Percentiles rank a stretch among this genome's conserved stretches.
Conservation (phyloP, 352 stramenopile genomes). For the Globisporangium cederbergense region DNA sequence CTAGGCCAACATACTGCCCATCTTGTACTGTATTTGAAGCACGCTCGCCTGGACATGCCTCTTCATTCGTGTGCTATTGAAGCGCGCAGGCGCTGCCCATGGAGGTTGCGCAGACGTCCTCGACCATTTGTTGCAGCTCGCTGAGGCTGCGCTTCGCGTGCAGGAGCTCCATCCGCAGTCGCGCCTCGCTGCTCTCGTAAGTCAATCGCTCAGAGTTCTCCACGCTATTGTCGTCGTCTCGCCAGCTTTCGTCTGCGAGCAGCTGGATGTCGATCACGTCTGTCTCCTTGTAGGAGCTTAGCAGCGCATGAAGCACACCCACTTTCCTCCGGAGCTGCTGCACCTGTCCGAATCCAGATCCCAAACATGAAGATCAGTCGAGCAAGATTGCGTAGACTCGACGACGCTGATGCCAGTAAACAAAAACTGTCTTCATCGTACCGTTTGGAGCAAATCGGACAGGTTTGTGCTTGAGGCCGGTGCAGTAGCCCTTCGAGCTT, state of each 20-base stretch:
- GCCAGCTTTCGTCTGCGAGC: slow-evolving; percentile 12
- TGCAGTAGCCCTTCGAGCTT: not conserved
- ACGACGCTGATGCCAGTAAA: not conserved
- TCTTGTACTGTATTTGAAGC: not conserved
- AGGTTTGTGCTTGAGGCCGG: not conserved
- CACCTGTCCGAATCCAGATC: slow-evolving; percentile 18
- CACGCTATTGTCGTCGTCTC: not conserved
- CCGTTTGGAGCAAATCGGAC: not conserved
- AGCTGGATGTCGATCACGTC: slow-evolving; percentile 34
- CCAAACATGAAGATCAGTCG: not conserved
- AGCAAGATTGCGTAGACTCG: not conserved
- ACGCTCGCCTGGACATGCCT: too few relatives aligned
- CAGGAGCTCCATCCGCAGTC: slow-evolving; percentile 6
- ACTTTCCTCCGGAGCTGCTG: slow-evolving; percentile 25
- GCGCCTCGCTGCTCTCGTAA: slow-evolving; percentile 3
- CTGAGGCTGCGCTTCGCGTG: slow-evolving; percentile 16
- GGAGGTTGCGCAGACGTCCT: slow-evolving; percentile 36
- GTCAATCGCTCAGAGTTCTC: too few relatives aligned
- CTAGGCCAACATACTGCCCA: not conserved
- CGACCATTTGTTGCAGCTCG: slow-evolving; percentile 34
- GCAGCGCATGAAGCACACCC: slow-evolving; percentile 25
- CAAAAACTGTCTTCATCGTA: not conserved
- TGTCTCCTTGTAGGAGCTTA: slow-evolving; percentile 33
- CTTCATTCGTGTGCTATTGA: slow-evolving; percentile 25
- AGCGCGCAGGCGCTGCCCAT: slow-evolving; percentile 41